These are phyloP conservation scores for Spergularia azorica DNA, from an alignment of 179 eudicot species.

Conservation along the genomic window DNA sequence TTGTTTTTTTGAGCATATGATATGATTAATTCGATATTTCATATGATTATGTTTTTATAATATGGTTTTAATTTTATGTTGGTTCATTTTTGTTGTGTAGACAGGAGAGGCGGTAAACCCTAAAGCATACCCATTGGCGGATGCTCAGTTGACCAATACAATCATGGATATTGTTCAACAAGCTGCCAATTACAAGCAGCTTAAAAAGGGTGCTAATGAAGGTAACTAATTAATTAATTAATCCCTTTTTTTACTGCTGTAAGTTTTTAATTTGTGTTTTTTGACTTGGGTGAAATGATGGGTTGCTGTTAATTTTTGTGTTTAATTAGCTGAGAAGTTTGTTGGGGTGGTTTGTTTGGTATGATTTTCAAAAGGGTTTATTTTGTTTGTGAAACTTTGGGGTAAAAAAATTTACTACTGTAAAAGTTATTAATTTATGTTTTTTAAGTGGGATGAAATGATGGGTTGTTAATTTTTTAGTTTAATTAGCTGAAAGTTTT, in stretches of 20 bases:
- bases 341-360: too few relatives aligned
- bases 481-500: too few relatives aligned
- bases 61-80: too few relatives aligned
- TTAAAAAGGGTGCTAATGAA: conserved; percentile 89
- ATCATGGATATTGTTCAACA: conserved; percentile 80
- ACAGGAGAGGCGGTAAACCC: conserved; percentile 74
- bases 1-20: background rate
- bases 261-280: background rate
- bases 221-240: conserved; percentile 21
- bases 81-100: conserved; percentile 25
- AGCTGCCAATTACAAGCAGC: conserved; percentile 82
- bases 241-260: background rate
- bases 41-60: too few relatives aligned
- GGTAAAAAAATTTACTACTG: too few relatives aligned
- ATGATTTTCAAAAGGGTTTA: too few relatives aligned
- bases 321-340: too few relatives aligned
- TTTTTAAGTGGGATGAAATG: too few relatives aligned
- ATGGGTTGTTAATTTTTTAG: too few relatives aligned
- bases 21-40: background rate
- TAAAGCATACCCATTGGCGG: conserved; percentile 83
- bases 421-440: too few relatives aligned
- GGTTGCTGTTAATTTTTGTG: too few relatives aligned
- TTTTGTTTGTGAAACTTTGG: too few relatives aligned
- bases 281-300: background rate
- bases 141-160: conserved; percentile 65